Evolutionary conservation across 441 rosid species (phyloP).

Genomic region (Populus hybrid): DNA sequence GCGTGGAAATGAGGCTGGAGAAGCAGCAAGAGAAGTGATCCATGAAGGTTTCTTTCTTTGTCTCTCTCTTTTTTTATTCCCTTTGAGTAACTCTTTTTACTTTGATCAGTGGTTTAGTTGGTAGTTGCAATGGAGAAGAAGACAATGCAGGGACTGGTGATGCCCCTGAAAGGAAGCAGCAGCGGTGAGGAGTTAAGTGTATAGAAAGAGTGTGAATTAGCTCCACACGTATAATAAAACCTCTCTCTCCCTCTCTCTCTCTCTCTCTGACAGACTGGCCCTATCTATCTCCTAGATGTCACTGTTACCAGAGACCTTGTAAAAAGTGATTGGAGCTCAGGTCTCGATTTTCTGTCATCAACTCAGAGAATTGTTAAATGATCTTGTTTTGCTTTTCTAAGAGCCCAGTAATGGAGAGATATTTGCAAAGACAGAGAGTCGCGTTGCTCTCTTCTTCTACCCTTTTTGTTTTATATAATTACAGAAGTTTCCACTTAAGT

Average conservation of each 20-base stretch:
- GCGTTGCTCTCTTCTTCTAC: background rate
- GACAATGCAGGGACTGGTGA: conserved; percentile 12
- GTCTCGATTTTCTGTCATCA: background rate
- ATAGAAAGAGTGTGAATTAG: background rate
- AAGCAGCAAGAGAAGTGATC: conserved; percentile 25
- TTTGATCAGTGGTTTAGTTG: background rate
- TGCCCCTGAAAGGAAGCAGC: background rate
- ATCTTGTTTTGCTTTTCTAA: background rate
- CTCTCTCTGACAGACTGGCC: background rate
- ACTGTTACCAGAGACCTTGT: background rate
- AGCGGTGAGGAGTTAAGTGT: background rate
- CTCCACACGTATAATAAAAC: background rate
- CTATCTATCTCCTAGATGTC: background rate
- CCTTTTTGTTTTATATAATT: background rate
- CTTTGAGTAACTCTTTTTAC: background rate
- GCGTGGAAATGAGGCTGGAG: conserved; percentile 18
- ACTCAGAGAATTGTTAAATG: background rate
- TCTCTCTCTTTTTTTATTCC: background rate
- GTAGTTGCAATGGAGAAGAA: background rate
- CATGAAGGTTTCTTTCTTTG: conserved; percentile 24
- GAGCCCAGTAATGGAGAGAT: background rate
- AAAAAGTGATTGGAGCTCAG: background rate
- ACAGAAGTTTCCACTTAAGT: background rate
- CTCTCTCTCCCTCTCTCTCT: background rate
- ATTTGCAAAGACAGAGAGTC: background rate